Percentiles rank a stretch among this genome's conserved stretches.
These are phyloP conservation scores for Aspergillus mulundensis DNA, from an alignment of 495 filamentous ascomycete species.

Conservation along the genomic window DNA sequence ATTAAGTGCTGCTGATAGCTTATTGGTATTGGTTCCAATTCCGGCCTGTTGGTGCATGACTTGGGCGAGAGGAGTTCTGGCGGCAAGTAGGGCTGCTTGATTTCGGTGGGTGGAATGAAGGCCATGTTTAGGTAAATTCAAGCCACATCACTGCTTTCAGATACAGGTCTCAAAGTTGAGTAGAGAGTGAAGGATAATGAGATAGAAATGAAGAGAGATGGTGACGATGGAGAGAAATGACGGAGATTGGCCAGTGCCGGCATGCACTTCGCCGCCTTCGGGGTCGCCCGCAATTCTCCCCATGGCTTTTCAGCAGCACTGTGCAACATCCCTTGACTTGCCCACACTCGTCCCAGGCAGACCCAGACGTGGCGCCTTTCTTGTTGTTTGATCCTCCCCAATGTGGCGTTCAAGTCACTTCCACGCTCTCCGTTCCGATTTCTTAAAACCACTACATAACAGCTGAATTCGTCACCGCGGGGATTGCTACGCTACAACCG, in stretches of 20 bases:
- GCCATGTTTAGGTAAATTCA: too few relatives aligned
- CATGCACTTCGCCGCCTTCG: slow-evolving; percentile 16
- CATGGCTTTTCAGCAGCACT: slow-evolving; percentile 4
- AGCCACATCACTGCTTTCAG: too few relatives aligned
- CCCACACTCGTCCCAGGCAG: slow-evolving; percentile 6
- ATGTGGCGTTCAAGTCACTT: slow-evolving; percentile 45
- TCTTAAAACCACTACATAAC: slow-evolving; percentile 37
- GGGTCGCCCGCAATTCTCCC: slow-evolving; percentile 8
- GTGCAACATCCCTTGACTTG: slow-evolving; percentile 14
- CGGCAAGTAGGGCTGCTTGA: too few relatives aligned
- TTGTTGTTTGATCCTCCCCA: slow-evolving; percentile 16
- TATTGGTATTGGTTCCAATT: too few relatives aligned
- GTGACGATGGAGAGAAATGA: neutral
- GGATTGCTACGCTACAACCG: slow-evolving; percentile 18
- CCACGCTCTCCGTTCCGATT: slow-evolving; percentile 37
- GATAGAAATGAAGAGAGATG: too few relatives aligned
- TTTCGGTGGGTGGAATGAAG: too few relatives aligned
- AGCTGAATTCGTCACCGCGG: slow-evolving; percentile 20
- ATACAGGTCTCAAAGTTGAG: too few relatives aligned
- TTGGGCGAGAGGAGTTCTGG: too few relatives aligned
- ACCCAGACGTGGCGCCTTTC: slow-evolving; percentile 12
- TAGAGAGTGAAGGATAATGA: neutral
- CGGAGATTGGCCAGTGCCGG: neutral
- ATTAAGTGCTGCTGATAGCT: too few relatives aligned
- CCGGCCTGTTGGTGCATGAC: too few relatives aligned